phyloP scores from a whole-genome alignment of 371 early-diverging fungal genomes.

The Mucor indicus region DNA sequence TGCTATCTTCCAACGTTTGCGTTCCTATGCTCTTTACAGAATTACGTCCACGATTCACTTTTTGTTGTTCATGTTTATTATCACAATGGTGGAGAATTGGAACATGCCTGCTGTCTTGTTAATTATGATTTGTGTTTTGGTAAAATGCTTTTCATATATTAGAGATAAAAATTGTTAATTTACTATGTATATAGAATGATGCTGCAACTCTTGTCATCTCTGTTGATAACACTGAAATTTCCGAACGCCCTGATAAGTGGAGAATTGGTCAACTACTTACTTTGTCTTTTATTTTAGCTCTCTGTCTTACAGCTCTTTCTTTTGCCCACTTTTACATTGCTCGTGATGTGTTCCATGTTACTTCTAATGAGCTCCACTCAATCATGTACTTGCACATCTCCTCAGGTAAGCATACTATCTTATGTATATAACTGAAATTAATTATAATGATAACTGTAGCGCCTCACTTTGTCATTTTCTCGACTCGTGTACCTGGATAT shows the following conservation, averaged over 20 bases:
- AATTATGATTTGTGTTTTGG: slow-evolving; percentile 81
- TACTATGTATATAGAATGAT: slow-evolving; percentile 58
- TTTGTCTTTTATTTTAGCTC: slow-evolving; percentile 71
- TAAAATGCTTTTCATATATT: slow-evolving; percentile 11
- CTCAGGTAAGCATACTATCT: slow-evolving; percentile 43
- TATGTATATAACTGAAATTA: background rate
- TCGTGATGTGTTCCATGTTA: slow-evolving; percentile 58
- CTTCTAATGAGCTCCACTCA: slow-evolving; percentile 55
- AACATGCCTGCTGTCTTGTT: slow-evolving; percentile 78
- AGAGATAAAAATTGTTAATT: background rate
- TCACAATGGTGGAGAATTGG: slow-evolving; percentile 78
- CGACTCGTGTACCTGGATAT: slow-evolving; percentile 80
- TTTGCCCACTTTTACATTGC: slow-evolving; percentile 83
- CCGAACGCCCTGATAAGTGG: slow-evolving; percentile 88
- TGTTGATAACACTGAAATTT: slow-evolving; percentile 88
- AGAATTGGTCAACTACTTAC: slow-evolving; percentile 85
- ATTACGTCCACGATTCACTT: slow-evolving; percentile 94
- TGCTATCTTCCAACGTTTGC: slow-evolving; percentile 92
- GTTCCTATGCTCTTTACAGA: slow-evolving; percentile 89
- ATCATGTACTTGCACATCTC: slow-evolving; percentile 92
- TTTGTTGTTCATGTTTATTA: slow-evolving; percentile 88
- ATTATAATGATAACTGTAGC: slow-evolving; percentile 20
- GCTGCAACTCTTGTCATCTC: slow-evolving; percentile 91
- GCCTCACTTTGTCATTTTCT: slow-evolving; percentile 93
- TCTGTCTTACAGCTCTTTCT: slow-evolving; percentile 71